Evolutionary conservation across 306 rosid species (phyloP), one percentile per base, ranked within the genome.

Genomic region (Vigna hirtella): DNA sequence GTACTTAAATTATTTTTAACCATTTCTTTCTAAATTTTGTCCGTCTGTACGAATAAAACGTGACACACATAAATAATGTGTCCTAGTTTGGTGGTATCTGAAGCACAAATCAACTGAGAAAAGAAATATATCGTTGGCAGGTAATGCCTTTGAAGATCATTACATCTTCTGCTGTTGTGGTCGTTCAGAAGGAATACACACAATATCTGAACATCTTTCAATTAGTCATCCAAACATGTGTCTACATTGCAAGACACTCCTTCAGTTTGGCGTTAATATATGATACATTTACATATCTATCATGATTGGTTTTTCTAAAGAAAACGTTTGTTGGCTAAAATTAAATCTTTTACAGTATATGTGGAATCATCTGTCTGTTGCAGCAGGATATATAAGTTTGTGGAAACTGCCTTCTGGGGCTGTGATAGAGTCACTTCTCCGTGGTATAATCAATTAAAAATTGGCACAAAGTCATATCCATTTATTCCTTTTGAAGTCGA

Each of bases 21-120:
- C 28, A 26, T 26, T 17, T 72, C 68, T 42, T 53, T 52, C 67
- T 62, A 72, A 72, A 40, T 20, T 59, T 70, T 9, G 59, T 51
- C 49, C 66, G 48, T 50, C 28, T 72, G 78, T 72, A 62, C 73
- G 64, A 26, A 72, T 36, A 79, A 63, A 79, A 72, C 45, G 48
- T 42, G 26, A 59, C 71, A 70, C 40, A 58, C 47, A 61, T 52
- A 70, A 78, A 79, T 79, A 59, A 50, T 79, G 83, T 6, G 56
- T 12, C 72, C 9, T 50, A 61, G 34, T n/a, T 58, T 59, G 69
- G 70, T 20, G 36, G 4, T 50, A 51, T 65, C 53, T 16, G 66
- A 50, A 65, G 20, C 77, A 15, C 49, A 69, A 50, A 68, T 68
- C 40, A 66, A 40, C 7, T 1, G 30, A 66, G 16, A 17, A 24